Base-by-base conservation (phyloP, 176 grass and related monocot genomes). In the Aegilops tauschii region DNA sequence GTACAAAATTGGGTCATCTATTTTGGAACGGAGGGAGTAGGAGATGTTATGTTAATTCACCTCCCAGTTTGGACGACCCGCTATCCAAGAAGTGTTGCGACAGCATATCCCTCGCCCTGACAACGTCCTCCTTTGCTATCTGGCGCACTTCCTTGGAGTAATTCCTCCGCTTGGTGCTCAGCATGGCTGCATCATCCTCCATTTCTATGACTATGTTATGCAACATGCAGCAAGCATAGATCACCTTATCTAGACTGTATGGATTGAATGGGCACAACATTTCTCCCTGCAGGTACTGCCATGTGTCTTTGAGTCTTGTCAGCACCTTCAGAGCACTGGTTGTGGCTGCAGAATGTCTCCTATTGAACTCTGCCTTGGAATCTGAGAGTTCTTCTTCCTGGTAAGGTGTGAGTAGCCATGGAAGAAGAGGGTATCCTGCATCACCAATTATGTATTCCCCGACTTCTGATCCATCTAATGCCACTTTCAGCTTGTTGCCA, bases 231-330 rank as follows among this genome's bases (percentile, higher is more conserved):
- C 66, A 69, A 0, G 66, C 65, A 35, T 9, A 20, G 0, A 69
- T 35, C 2, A 3, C 8, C 3, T 4, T 3, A 1, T 0, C 0
- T 35, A 1, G 1, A 9, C 0, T 10, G 0, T 35, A 3, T 3
- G 0, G 6, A 35, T 69, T 36, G 7, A 1, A 1, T 0, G 16
- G 66, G 0, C 6, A 69, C 3, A 0, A 36, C 6, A 3, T 4
- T 3, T 10, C 2, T 9, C 8, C 32, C 1, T 36, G 31, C 8
- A 69, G 66, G 32, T 0, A 69, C 18, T 69, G 20, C 66, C 66
- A 69, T 21, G 16, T 69, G 4, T 21, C 8, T 69, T 21, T 32
- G 36, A 72, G 5, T 21, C 10, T 72, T 13, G 20, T 5, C 4
- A 72, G 2, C 21, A 21, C 36, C 21, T 72, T 72, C 4, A 5